phyloP scores from a whole-genome alignment of 805 yeast genomes.

The Barnettozyma pratensis region DNA sequence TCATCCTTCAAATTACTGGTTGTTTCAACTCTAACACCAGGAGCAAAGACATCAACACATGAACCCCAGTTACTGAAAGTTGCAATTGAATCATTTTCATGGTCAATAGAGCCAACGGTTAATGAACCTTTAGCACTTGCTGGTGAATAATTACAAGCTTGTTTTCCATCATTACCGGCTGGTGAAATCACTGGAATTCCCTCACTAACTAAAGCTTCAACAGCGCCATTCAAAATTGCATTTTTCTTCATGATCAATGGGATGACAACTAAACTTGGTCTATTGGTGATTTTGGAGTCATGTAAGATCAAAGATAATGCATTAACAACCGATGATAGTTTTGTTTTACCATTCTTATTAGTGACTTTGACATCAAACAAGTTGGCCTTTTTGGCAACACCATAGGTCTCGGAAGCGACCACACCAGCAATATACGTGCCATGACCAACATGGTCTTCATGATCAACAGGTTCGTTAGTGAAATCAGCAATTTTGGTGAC shows the following conservation, averaged over 20 bases:
- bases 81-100: slow-evolving; percentile 51
- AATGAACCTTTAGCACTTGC: slow-evolving; percentile 51
- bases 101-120: slow-evolving; percentile 87
- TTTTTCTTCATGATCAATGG: slow-evolving; percentile 34
- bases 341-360: slow-evolving; percentile 32
- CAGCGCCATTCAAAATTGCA: slow-evolving; percentile 39
- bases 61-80: slow-evolving; percentile 40
- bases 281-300: slow-evolving; percentile 26
- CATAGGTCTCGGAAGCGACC: slow-evolving; percentile 45
- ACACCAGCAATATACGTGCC: slow-evolving; percentile 57
- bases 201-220: slow-evolving; percentile 34
- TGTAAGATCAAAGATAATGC: slow-evolving; percentile 28
- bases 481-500: slow-evolving; percentile 40
- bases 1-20: slow-evolving; percentile 29
- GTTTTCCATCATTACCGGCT: slow-evolving; percentile 43
- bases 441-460: slow-evolving; percentile 40
- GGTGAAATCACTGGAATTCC: slow-evolving; percentile 44
- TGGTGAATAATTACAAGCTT: slow-evolving; percentile 44
- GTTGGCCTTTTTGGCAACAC: slow-evolving; percentile 44
- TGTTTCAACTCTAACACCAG: slow-evolving; percentile 43
- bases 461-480: slow-evolving; percentile 29
- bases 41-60: slow-evolving; percentile 48
- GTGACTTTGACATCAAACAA: slow-evolving; percentile 41
- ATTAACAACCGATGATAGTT: slow-evolving; percentile 28
- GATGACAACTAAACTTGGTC: slow-evolving; percentile 35